Conservation (phyloP, 495 filamentous ascomycete genomes). For the Aspergillus cristatus region DNA sequence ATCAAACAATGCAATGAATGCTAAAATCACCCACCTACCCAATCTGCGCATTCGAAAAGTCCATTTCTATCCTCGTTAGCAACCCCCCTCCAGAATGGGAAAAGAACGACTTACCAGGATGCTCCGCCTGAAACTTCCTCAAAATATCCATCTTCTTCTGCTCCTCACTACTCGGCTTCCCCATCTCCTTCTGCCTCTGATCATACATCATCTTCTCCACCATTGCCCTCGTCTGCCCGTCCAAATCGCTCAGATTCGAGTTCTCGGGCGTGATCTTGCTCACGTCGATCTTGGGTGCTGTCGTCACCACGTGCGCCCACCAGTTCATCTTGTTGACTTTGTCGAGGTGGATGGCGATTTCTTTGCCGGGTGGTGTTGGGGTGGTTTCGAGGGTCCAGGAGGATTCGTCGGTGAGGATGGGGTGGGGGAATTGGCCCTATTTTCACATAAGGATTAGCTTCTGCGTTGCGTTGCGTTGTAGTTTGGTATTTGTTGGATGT, state of each 20-base stretch:
- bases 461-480: too few relatives aligned
- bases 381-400: conserved; percentile 86
- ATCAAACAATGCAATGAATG: too few relatives aligned
- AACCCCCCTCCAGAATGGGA: conserved; percentile 6
- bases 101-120: conserved; percentile 72
- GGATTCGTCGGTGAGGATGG: conserved; percentile 72
- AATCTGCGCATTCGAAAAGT: conserved; percentile 41
- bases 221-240: conserved; percentile 95
- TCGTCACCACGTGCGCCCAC: conserved; percentile 87
- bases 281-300: conserved; percentile 78
- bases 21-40: conserved; percentile 8
- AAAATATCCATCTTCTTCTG: conserved; percentile 86
- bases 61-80: conserved; percentile 31
- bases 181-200: conserved; percentile 92
- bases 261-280: conserved; percentile 92
- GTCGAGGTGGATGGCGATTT: conserved; percentile 84
- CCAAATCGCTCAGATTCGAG: conserved; percentile 78
- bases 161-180: conserved; percentile 81
- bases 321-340: conserved; percentile 96
- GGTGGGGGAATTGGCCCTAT: conserved; percentile 77
- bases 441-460: too few relatives aligned
- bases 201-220: conserved; percentile 99
- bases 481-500: background rate
- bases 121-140: conserved; percentile 79
- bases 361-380: conserved; percentile 52